Conservation (phyloP, 352 stramenopile species). For the Phytophthora syringae region DNA sequence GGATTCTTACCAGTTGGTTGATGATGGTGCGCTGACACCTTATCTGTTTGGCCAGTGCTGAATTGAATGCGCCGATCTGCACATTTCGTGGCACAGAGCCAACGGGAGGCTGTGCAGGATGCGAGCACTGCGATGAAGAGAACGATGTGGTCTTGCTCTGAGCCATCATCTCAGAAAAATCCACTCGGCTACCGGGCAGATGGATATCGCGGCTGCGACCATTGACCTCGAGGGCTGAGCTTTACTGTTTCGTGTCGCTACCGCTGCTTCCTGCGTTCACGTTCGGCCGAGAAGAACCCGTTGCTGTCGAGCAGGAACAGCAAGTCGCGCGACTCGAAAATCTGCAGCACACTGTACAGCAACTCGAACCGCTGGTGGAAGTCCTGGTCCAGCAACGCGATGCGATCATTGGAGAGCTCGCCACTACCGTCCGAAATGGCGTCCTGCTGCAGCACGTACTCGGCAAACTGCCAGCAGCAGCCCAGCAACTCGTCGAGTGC, state of each 20-base stretch:
- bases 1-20: constrained; percentile 2
- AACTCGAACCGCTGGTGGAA: constrained; percentile 69
- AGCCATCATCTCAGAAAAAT: constrained; percentile 39
- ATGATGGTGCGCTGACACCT: not conserved
- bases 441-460: constrained; percentile 65
- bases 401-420: constrained; percentile 36
- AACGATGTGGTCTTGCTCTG: not conserved
- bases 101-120: not conserved
- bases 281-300: constrained; percentile 62
- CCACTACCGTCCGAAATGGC: not conserved
- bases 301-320: constrained; percentile 80
- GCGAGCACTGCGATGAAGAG: not conserved
- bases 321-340: constrained; percentile 68
- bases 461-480: constrained; percentile 77
- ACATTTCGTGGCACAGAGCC: not conserved
- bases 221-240: constrained; percentile 3
- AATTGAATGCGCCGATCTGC: not conserved
- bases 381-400: constrained; percentile 54
- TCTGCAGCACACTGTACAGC: constrained; percentile 67
- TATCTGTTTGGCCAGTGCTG: not conserved
- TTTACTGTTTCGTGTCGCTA: constrained; percentile 14
- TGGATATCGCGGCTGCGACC: constrained; percentile 34
- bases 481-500: constrained; percentile 67
- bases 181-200: constrained; percentile 6
- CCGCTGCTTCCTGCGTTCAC: constrained; percentile 42